Conservation (phyloP, 2,329 filamentous ascomycete species). For the Lecanoromycetidae sp. region DNA sequence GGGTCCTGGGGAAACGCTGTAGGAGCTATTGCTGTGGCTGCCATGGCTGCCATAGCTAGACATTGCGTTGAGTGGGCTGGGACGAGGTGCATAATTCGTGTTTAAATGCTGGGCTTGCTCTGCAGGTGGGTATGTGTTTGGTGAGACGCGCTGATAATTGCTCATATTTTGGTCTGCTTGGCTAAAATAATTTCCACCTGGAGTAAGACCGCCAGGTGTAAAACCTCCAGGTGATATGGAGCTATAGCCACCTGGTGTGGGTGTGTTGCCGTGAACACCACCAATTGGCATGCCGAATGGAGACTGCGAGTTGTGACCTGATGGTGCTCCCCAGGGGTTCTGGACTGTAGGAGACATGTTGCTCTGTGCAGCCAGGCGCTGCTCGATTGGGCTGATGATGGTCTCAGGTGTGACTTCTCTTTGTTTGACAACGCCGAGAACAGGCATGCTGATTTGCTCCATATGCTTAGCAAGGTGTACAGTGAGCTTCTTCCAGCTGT, state of each 20-base stretch:
- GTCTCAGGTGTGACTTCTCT: conserved; percentile 40
- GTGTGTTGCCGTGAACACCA: too few species aligned
- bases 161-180: conserved; percentile 13
- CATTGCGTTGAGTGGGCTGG: conserved; percentile 7
- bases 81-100: conserved; percentile 7
- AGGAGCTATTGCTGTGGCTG: conserved; percentile 5
- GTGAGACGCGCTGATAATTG: conserved; percentile 14
- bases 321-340: conserved; percentile 4
- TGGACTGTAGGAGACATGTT: conserved; percentile 16
- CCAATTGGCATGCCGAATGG: conserved; percentile 4
- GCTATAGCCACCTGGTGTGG: too few species aligned
- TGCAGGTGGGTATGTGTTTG: conserved; percentile 16
- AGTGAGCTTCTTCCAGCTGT: conserved; percentile 82
- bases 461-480: conserved; percentile 92
- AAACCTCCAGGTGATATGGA: too few species aligned
- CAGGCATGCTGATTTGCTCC: conserved; percentile 78
- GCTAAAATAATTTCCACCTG: neutral
- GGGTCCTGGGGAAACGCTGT: conserved; percentile 1
- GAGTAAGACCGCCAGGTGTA: neutral
- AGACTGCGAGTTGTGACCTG: conserved; percentile 4
- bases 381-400: conserved; percentile 55
- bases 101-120: conserved; percentile 6
- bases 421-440: conserved; percentile 44
- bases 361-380: conserved; percentile 28
- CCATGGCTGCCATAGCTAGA: conserved; percentile 5